Conservation (phyloP, 306 rosid species). For the Cicer yamashitae region DNA sequence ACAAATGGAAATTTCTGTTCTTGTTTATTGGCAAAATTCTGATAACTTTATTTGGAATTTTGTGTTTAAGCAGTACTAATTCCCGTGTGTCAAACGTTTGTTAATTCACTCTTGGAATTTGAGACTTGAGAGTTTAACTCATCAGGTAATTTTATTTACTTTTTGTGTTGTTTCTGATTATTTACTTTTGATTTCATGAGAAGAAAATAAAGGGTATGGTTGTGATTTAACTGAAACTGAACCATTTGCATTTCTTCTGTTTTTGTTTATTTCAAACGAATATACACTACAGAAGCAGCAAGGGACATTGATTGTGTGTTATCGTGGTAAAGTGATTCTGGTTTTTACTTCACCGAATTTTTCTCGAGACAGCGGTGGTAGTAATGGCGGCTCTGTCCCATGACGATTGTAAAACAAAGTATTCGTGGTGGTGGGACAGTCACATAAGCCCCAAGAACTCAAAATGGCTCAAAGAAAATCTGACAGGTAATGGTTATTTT, state of each 20-base stretch:
- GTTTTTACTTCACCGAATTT: slow-evolving; percentile 16
- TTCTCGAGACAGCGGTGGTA: slow-evolving; percentile 38
- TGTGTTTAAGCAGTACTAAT: slow-evolving; percentile 52
- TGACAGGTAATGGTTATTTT: slow-evolving; percentile 61
- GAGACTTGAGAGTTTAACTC: slow-evolving; percentile 28
- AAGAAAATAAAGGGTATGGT: background rate
- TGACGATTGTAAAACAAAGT: slow-evolving; percentile 70
- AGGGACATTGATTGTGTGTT: slow-evolving; percentile 19
- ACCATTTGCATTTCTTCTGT: background rate
- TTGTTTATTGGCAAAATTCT: slow-evolving; percentile 35
- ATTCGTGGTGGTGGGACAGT: slow-evolving; percentile 99
- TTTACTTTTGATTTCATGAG: slow-evolving; percentile 12
- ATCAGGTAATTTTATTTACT: slow-evolving; percentile 47
- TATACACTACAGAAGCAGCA: slow-evolving; percentile 42
- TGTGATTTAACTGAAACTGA: slow-evolving; percentile 48
- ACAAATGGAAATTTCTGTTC: slow-evolving; percentile 28
- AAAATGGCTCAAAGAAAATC: slow-evolving; percentile 97
- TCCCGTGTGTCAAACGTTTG: slow-evolving; percentile 37
- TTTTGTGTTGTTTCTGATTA: slow-evolving; percentile 28
- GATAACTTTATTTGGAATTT: slow-evolving; percentile 18
- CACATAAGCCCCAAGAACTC: slow-evolving; percentile 97
- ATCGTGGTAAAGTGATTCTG: slow-evolving; percentile 19
- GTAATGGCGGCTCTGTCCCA: slow-evolving; percentile 64
- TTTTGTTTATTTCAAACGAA: slow-evolving; percentile 38
- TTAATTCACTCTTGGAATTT: slow-evolving; percentile 42